Evolutionary conservation across 2,329 filamentous ascomycete genomes (phyloP).

Genomic region (Sporothrix pallida): DNA sequence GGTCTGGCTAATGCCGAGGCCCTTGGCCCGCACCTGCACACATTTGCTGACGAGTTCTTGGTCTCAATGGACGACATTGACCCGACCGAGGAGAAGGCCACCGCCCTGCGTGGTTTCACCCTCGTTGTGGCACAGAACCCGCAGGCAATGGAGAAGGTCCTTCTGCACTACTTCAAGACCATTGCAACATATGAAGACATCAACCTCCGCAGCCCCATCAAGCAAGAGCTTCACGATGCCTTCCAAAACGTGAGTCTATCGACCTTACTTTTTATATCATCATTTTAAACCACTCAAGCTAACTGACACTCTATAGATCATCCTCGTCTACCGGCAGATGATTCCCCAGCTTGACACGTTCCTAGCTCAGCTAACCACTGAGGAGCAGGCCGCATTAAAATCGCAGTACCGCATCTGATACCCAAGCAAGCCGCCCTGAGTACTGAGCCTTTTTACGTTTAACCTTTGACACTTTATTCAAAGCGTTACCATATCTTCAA

Average conservation of each 20-base stretch:
- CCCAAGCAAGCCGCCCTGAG: neutral
- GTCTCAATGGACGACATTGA: slow-evolving; percentile 81
- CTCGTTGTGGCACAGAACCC: slow-evolving; percentile 85
- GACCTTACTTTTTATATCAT: neutral
- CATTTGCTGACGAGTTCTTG: slow-evolving; percentile 83
- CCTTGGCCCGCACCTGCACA: slow-evolving; percentile 77
- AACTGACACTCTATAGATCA: slow-evolving; percentile 49
- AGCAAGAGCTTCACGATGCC: slow-evolving; percentile 69
- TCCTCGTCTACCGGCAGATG: slow-evolving; percentile 62
- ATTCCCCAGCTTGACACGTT: slow-evolving; percentile 66
- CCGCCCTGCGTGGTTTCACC: slow-evolving; percentile 89
- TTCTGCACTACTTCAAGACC: slow-evolving; percentile 80
- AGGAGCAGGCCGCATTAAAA: slow-evolving; percentile 58
- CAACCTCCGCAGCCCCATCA: slow-evolving; percentile 63
- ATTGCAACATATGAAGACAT: slow-evolving; percentile 80
- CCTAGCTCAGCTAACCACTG: slow-evolving; percentile 55
- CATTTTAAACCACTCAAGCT: neutral
- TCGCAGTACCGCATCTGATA: slow-evolving; percentile 54
- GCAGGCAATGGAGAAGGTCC: slow-evolving; percentile 84
- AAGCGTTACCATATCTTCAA: slow-evolving; percentile 25
- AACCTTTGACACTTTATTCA: neutral
- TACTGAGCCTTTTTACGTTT: neutral
- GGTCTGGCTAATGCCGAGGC: slow-evolving; percentile 78
- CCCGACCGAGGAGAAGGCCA: slow-evolving; percentile 90
- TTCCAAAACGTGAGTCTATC: slow-evolving; percentile 73